A percentile compares a stretch with the other conserved stretches of the same genome.
Evolutionary conservation across 2,329 filamentous ascomycete genomes (phyloP).

Genomic region (Diaporthe citrichinensis): DNA sequence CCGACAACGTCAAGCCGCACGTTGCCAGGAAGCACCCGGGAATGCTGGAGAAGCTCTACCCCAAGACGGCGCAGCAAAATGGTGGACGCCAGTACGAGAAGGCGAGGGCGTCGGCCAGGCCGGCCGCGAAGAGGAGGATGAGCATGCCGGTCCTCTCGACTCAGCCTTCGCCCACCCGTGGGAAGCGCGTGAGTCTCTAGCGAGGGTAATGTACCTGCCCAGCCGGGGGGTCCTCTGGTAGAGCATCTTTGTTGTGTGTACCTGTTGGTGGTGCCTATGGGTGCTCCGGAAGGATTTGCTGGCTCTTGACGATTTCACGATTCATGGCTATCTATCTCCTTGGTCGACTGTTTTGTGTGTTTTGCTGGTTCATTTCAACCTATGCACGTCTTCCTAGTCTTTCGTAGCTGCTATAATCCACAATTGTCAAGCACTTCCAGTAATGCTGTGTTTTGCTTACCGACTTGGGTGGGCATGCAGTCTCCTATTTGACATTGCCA

Average conservation of each 20-base stretch:
- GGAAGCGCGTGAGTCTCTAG: not conserved
- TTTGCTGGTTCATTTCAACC: conserved; percentile 15
- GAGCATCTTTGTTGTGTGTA: not conserved
- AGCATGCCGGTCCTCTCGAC: not conserved
- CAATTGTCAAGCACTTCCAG: not conserved
- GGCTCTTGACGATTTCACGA: not conserved
- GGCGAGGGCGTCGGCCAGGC: too few relatives aligned
- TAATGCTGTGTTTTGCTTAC: not conserved
- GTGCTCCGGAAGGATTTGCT: not conserved
- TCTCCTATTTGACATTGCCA: not conserved
- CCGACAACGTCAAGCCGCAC: conserved; percentile 24
- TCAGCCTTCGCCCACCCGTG: not conserved
- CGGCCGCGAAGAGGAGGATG: not conserved
- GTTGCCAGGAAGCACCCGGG: not conserved
- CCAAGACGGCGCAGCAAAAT: too few relatives aligned
- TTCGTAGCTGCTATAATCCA: conserved; percentile 10
- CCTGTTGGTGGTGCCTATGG: not conserved
- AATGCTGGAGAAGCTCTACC: not conserved
- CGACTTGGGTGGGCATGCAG: not conserved
- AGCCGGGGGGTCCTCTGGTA: not conserved
- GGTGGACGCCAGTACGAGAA: not conserved
- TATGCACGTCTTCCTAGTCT: conserved; percentile 21
- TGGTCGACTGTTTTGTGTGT: conserved; percentile 18
- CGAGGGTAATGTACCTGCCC: not conserved
- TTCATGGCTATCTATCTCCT: conserved; percentile 1